Evolutionary conservation across 2,329 filamentous ascomycete genomes (phyloP), one percentile per base, ranked within the genome.

Genomic region (Periglandula ipomoeae): DNA sequence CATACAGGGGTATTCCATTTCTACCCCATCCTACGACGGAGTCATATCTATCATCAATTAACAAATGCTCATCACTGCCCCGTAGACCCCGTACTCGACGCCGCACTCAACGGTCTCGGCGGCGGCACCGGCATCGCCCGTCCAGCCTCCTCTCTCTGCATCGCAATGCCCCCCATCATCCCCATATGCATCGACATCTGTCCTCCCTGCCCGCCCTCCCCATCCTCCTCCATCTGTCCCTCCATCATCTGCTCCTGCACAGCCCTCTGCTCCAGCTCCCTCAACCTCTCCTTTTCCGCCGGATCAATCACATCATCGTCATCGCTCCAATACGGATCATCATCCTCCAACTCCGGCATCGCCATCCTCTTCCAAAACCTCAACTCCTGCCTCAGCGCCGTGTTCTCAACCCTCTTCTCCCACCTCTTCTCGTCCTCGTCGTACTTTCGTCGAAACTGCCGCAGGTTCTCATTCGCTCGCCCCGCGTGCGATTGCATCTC

Each of bases 301-400:
- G 71, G 67, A 51, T 84, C 81, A 23, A 84, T 71, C 20, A 84
- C 62, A 56, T 84, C 81, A 56, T 84, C 81, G 54, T 84, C 81
- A 50, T 79, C 79, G 58, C 79, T 83, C 72, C 78, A 82, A 59
- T 72, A 81, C 2, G 74, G 69, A 44, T 82, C 79, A 38, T 81
- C 75, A 22, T 82, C 79, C 8, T 73, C 65, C 34, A 83, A 62
- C 49, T 79, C 72, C 9, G 78, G 79, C 73, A 84, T 75, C 13
- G 81, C 81, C 70, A 83, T 73, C 38, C 81, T 70, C 65, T 84
- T 84, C 81, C 80, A 85, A 63, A 81, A 82, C 2, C 81, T 70
- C 47, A 82, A 59, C 62, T 84, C 78, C 60, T 82, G 79, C 4
- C 76, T 71, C 39, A 68, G 62, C 5, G 76, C 73, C 44, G 70